A percentile compares a stretch with the other conserved stretches of the same genome.
phyloP scores from a whole-genome alignment of 2,329 filamentous ascomycete genomes.

The Diplodia scrobiculata region DNA sequence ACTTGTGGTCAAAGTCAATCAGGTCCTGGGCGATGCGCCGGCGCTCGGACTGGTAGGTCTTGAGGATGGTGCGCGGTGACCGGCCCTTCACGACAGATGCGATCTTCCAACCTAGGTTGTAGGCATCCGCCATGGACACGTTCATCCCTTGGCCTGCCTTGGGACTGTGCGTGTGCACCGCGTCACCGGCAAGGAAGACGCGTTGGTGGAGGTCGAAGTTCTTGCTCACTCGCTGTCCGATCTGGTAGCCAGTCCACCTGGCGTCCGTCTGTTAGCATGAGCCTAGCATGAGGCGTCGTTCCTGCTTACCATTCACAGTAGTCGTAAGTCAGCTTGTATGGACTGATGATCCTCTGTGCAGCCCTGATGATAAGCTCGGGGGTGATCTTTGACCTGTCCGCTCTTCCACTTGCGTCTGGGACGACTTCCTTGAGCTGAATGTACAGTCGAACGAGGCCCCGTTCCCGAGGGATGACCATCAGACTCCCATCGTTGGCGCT shows the following conservation, averaged over 20 bases:
- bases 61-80: conserved; percentile 48
- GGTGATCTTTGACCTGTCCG: conserved; percentile 64
- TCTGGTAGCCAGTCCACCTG: conserved; percentile 38
- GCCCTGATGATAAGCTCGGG: conserved; percentile 64
- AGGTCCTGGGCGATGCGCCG: conserved; percentile 65
- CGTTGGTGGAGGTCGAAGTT: conserved; percentile 59
- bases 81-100: conserved; percentile 52
- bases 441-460: conserved; percentile 64
- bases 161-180: conserved; percentile 59
- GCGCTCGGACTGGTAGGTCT: conserved; percentile 58
- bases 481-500: conserved; percentile 59
- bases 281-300: not conserved
- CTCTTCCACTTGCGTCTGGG: conserved; percentile 49
- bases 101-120: conserved; percentile 62
- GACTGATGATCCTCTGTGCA: conserved; percentile 65
- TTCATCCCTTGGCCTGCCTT: conserved; percentile 75
- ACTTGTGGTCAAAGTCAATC: conserved; percentile 59
- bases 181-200: conserved; percentile 72
- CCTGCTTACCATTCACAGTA: conserved; percentile 63
- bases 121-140: conserved; percentile 68
- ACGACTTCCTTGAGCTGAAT: conserved; percentile 62
- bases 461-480: conserved; percentile 67
- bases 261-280: not conserved
- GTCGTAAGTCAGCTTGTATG: conserved; percentile 66
- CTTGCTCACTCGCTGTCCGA: conserved; percentile 65